A percentile compares a stretch with the other conserved stretches of the same genome.
phyloP scores from a whole-genome alignment of 2,329 filamentous ascomycete genomes.

The Podosphaera leucotricha region DNA sequence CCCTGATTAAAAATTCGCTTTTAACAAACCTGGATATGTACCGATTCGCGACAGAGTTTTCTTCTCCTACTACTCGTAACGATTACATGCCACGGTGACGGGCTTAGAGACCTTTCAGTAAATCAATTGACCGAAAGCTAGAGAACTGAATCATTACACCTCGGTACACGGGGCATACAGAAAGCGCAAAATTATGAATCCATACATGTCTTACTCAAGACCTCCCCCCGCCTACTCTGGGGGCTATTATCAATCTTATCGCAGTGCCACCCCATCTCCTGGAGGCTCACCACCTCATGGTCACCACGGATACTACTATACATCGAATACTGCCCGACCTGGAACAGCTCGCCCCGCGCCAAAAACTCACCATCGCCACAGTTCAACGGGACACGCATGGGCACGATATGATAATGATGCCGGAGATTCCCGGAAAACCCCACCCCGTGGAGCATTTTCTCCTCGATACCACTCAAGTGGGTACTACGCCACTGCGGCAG shows the following conservation, averaged over 20 bases:
- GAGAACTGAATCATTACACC: no score
- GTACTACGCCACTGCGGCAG: slow-evolving; percentile 17
- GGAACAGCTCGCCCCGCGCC: slow-evolving; percentile 9
- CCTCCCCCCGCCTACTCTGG: slow-evolving; percentile 13
- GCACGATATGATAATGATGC: background rate
- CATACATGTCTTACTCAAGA: slow-evolving; percentile 12
- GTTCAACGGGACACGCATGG: slow-evolving; percentile 8
- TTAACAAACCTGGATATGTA: slow-evolving; percentile 16
- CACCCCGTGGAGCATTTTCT: slow-evolving; percentile 12
- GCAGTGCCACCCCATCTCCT: slow-evolving; percentile 15
- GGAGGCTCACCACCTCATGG: slow-evolving; percentile 14
- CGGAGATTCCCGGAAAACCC: slow-evolving; percentile 11
- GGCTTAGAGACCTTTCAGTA: slow-evolving; percentile 4
- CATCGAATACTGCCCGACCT: slow-evolving; percentile 2
- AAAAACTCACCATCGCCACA: slow-evolving; percentile 14
- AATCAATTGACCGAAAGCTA: background rate
- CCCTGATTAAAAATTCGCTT: background rate
- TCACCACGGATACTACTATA: slow-evolving; percentile 12
- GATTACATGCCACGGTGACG: slow-evolving; percentile 18
- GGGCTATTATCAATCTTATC: slow-evolving; percentile 13
- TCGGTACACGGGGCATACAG: no score
- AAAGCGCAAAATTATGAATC: slow-evolving; percentile 10
- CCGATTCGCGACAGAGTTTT: slow-evolving; percentile 16
- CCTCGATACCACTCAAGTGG: slow-evolving; percentile 17
- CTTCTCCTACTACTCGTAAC: slow-evolving; percentile 16